Conservation (phyloP, 148 eudicot species). For the Arctostaphylos glauca region DNA sequence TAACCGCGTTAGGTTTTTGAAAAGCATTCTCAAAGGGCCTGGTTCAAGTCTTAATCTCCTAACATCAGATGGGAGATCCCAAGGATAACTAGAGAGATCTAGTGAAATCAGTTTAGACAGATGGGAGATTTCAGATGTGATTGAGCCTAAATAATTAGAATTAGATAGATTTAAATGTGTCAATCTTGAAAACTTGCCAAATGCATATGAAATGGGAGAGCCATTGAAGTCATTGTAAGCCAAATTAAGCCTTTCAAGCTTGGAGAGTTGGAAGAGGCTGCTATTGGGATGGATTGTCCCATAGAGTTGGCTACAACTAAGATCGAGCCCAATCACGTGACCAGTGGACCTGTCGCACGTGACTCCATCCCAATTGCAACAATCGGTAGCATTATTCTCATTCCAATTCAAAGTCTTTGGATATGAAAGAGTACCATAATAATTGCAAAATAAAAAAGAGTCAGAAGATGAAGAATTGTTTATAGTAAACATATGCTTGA, state of each 20-base stretch:
- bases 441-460: too few species aligned
- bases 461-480: too few species aligned
- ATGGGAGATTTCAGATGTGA: neutral
- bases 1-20: neutral
- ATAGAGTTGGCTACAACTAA: neutral
- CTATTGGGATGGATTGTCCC: neutral
- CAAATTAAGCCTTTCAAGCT: neutral
- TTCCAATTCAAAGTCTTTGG: neutral
- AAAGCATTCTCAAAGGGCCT: neutral
- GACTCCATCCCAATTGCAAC: neutral
- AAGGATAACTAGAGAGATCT: too few species aligned
- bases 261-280: neutral
- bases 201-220: neutral
- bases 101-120: too few species aligned
- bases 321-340: neutral
- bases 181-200: too few species aligned
- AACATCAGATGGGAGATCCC: too few species aligned
- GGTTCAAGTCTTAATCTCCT: neutral
- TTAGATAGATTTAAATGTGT: too few species aligned
- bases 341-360: neutral
- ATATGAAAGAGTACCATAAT: too few species aligned
- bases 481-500: too few species aligned
- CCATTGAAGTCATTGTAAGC: neutral
- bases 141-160: too few species aligned
- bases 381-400: neutral